phyloP scores from a whole-genome alignment of 495 filamentous ascomycete species.

The Podospora pseudoanserina region DNA sequence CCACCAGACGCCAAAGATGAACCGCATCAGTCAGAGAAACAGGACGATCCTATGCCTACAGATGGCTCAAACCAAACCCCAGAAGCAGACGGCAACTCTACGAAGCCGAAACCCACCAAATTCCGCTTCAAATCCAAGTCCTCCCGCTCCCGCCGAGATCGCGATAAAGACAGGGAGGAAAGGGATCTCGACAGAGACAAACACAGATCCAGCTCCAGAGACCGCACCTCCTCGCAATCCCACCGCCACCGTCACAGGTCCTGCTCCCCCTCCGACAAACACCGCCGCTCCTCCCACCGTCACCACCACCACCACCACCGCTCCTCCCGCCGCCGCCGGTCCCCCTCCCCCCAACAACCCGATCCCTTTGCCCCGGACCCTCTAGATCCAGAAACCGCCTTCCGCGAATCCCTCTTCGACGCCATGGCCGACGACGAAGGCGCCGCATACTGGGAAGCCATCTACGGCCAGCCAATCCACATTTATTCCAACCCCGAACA shows the following conservation, averaged over 20 bases:
- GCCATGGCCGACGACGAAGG: slow-evolving; percentile 98
- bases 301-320: slow-evolving; percentile 17
- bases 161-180: slow-evolving; percentile 14
- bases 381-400: slow-evolving; percentile 65
- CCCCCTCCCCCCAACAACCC: slow-evolving; percentile 22
- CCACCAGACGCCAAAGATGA: not conserved
- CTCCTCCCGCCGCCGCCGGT: slow-evolving; percentile 23
- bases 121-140: slow-evolving; percentile 59
- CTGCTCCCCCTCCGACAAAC: slow-evolving; percentile 23
- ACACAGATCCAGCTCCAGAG: slow-evolving; percentile 5
- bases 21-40: not conserved
- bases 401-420: slow-evolving; percentile 95
- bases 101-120: slow-evolving; percentile 38
- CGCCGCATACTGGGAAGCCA: slow-evolving; percentile 86
- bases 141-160: slow-evolving; percentile 13
- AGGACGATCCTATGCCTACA: not conserved
- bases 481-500: slow-evolving; percentile 27
- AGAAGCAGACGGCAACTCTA: not conserved
- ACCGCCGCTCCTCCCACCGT: slow-evolving; percentile 23
- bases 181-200: slow-evolving; percentile 30
- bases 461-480: slow-evolving; percentile 88
- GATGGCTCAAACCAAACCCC: not conserved
- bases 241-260: slow-evolving; percentile 10
- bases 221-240: slow-evolving; percentile 19
- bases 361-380: slow-evolving; percentile 52